Percentiles rank a stretch among this genome's conserved stretches.
These are phyloP conservation scores for Alternaria sp. DNA, from an alignment of 2,329 filamentous ascomycete genomes.

Conservation along the genomic window DNA sequence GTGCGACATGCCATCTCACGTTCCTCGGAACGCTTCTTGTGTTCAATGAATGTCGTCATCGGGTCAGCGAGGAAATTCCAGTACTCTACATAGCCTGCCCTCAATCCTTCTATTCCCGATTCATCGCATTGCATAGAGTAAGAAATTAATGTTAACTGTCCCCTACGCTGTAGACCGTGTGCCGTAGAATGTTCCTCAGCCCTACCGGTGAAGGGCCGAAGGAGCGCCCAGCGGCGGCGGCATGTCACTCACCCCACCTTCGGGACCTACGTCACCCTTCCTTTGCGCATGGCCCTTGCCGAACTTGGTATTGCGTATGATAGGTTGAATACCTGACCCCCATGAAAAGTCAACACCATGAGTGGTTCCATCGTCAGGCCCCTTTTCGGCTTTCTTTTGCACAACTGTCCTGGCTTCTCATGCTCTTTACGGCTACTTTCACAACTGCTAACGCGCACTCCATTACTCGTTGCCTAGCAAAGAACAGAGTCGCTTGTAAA, in stretches of 20 bases:
- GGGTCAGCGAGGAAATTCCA: constrained; percentile 12
- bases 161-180: constrained; percentile 3
- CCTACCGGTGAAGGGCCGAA: constrained; percentile 25
- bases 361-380: constrained; percentile 9
- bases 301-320: constrained; percentile 10
- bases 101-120: constrained; percentile 10
- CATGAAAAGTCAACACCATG: constrained; percentile 19
- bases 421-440: constrained; percentile 13
- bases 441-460: constrained; percentile 3
- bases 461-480: background rate
- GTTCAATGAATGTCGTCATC: constrained; percentile 21
- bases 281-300: constrained; percentile 11
- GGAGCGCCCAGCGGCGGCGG: constrained; percentile 18
- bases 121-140: constrained; percentile 8
- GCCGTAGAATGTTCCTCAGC: constrained; percentile 26
- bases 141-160: constrained; percentile 7
- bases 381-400: background rate
- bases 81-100: constrained; percentile 20
- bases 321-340: constrained; percentile 10
- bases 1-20: constrained; percentile 9
- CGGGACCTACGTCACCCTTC: constrained; percentile 23
- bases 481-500: background rate
- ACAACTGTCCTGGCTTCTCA: constrained; percentile 4
- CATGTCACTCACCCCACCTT: constrained; percentile 24
- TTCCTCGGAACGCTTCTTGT: constrained; percentile 17